Conservation (phyloP, 2,329 filamentous ascomycete genomes). For the Paecilomyces sp. region DNA sequence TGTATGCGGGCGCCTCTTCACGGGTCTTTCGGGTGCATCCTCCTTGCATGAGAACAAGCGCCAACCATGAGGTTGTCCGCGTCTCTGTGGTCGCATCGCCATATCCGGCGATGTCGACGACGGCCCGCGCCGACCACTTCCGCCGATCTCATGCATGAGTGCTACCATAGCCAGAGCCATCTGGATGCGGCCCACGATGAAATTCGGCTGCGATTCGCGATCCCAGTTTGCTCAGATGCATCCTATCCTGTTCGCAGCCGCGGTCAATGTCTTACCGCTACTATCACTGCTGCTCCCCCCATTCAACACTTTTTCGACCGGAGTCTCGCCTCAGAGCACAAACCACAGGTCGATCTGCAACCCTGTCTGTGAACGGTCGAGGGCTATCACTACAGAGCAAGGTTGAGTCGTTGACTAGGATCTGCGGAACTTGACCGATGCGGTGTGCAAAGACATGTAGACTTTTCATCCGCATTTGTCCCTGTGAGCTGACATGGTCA, state of each 20-base stretch:
- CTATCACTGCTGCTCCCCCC: neutral
- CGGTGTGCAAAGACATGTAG: neutral
- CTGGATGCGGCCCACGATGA: neutral
- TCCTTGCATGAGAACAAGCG: slow-evolving; percentile 2
- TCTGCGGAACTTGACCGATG: neutral
- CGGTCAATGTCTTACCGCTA: neutral
- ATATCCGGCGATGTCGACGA: slow-evolving; percentile 18
- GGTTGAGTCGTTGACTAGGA: neutral
- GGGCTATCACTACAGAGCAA: neutral
- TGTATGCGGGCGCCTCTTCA: neutral
- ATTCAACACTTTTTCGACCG: neutral
- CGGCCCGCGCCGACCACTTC: slow-evolving; percentile 21
- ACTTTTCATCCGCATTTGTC: neutral
- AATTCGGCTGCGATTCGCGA: neutral
- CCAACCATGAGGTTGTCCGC: neutral
- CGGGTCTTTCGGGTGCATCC: slow-evolving; percentile 1
- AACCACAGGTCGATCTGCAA: neutral
- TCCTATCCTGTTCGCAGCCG: neutral
- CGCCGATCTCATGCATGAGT: slow-evolving; percentile 22
- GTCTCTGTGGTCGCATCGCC: slow-evolving; percentile 10
- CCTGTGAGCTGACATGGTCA: neutral
- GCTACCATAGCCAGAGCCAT: neutral
- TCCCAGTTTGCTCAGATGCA: neutral
- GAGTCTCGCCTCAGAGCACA: neutral
- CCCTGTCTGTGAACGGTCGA: neutral